A percentile compares a stretch with the other conserved stretches of the same genome.
These are phyloP conservation scores for Neocucurbitaria cava DNA, from an alignment of 2,329 filamentous ascomycete species.

Conservation along the genomic window DNA sequence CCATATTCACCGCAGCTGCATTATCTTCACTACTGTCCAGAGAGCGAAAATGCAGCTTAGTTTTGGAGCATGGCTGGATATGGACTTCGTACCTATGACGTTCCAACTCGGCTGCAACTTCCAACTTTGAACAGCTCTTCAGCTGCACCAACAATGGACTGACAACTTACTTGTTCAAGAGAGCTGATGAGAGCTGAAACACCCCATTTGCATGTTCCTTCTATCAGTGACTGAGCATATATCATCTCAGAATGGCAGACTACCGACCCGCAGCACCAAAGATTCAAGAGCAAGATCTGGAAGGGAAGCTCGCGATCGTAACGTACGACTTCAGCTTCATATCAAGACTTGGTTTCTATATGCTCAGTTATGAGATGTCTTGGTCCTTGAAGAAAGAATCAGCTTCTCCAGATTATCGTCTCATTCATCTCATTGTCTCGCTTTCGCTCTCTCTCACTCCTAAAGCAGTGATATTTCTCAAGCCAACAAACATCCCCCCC, in stretches of 20 bases:
- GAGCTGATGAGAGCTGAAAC: too few species aligned
- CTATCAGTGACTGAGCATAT: background rate
- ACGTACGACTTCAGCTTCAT: slow-evolving; percentile 25
- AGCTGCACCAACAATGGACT: background rate
- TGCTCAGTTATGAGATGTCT: background rate
- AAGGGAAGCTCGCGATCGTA: slow-evolving; percentile 40
- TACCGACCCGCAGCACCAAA: slow-evolving; percentile 27
- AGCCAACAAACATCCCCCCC: too few species aligned
- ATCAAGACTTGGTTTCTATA: background rate
- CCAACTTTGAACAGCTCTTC: slow-evolving; percentile 1
- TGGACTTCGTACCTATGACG: background rate
- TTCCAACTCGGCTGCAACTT: background rate
- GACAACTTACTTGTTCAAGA: background rate
- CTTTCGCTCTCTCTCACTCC: too few species aligned
- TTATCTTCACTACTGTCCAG: background rate
- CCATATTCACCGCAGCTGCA: background rate
- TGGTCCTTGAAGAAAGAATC: too few species aligned
- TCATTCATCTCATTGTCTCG: too few species aligned
- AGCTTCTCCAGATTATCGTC: too few species aligned
- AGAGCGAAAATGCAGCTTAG: background rate
- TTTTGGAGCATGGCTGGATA: background rate
- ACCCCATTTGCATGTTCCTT: background rate
- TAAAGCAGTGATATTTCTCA: too few species aligned
- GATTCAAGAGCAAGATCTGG: slow-evolving; percentile 36
- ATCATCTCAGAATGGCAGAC: slow-evolving; percentile 21